phyloP scores from a whole-genome alignment of 148 eudicot species.

The Fagopyrum esculentum region DNA sequence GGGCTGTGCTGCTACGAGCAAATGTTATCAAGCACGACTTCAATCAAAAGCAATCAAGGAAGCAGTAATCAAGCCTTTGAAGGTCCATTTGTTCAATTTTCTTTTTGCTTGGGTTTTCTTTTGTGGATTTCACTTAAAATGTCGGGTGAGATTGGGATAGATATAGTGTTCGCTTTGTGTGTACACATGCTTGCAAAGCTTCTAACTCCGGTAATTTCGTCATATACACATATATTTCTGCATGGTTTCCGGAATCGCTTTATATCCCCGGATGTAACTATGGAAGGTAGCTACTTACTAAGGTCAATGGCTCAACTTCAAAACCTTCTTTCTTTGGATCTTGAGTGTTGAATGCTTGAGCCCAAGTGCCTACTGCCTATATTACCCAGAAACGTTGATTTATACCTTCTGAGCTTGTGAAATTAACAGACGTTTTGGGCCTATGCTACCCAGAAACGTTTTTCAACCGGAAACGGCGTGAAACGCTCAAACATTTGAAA shows the following conservation, averaged over 20 bases:
- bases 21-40: slow-evolving; percentile 68
- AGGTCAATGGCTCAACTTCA: too few relatives aligned
- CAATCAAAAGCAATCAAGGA: slow-evolving; percentile 42
- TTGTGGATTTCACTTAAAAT: neutral
- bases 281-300: neutral
- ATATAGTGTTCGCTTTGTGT: neutral
- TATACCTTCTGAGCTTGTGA: too few relatives aligned
- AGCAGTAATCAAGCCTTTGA: slow-evolving; percentile 11
- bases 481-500: too few relatives aligned
- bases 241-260: neutral
- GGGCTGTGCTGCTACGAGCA: slow-evolving; percentile 79
- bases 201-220: neutral
- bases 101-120: neutral
- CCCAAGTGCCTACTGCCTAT: too few relatives aligned
- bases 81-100: neutral
- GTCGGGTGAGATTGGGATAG: neutral
- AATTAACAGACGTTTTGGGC: too few relatives aligned
- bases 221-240: neutral
- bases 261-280: slow-evolving; percentile 4
- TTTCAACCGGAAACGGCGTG: too few relatives aligned
- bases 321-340: too few relatives aligned
- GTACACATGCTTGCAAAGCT: slow-evolving; percentile 8
- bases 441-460: too few relatives aligned
- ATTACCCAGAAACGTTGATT: too few relatives aligned
- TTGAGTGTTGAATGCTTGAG: too few relatives aligned